Conservation (phyloP, 1,284 basidiomycete species). For the Calocybe gambosa region DNA sequence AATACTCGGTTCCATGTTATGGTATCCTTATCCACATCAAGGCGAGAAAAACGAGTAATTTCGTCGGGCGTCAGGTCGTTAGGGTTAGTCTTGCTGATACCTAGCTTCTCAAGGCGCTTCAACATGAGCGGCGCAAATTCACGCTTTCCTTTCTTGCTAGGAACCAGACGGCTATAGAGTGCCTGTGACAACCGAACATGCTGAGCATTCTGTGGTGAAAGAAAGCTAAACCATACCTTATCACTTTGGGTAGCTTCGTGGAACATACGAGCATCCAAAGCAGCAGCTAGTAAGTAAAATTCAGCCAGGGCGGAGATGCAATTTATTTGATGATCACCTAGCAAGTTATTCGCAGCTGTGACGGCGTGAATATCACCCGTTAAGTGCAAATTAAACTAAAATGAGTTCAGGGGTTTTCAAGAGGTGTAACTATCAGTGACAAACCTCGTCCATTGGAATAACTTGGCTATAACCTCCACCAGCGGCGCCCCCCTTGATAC, state of each 20-base stretch:
- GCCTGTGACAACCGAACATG: conserved; percentile 35
- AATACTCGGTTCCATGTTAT: conserved; percentile 99
- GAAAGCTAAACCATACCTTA: conserved; percentile 47
- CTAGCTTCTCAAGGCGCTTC: conserved; percentile 90
- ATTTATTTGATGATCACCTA: conserved; percentile 44
- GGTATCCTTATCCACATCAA: conserved; percentile 88
- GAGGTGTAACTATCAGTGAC: neutral
- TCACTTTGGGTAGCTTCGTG: conserved; percentile 96
- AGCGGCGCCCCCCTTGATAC: conserved; percentile 98
- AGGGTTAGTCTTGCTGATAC: conserved; percentile 93
- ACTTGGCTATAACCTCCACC: conserved; percentile 99
- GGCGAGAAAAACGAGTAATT: conserved; percentile 82
- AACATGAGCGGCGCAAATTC: conserved; percentile 96
- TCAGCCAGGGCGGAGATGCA: conserved; percentile 10
- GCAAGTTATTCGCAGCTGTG: conserved; percentile 94
- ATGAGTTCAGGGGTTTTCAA: neutral
- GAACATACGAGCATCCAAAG: conserved; percentile 96
- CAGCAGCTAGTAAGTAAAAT: conserved; percentile 61
- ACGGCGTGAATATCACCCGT: conserved; percentile 99
- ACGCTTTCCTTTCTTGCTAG: conserved; percentile 90
- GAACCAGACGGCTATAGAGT: conserved; percentile 89
- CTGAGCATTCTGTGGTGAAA: neutral
- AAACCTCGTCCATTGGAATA: conserved; percentile 97
- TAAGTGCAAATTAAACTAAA: conserved; percentile 87
- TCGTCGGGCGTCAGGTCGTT: conserved; percentile 92